Base-by-base conservation (phyloP, 169 alveolate genomes). In the Cryptosporidium muris region DNA sequence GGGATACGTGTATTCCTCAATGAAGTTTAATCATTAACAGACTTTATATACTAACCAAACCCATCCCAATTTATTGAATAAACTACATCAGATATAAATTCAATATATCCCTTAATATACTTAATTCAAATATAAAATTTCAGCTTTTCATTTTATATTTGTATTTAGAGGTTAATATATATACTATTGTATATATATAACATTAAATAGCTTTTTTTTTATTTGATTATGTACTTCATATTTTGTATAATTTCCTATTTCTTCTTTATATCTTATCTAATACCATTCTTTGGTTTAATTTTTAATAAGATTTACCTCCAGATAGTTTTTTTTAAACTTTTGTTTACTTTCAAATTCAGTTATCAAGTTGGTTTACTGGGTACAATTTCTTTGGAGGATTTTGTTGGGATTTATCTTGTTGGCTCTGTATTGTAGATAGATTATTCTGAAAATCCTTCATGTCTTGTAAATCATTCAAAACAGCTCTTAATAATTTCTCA, bases 371-470 rank as follows among this genome's bases (percentile, higher is more conserved):
- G 40, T 74, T 63, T n/a, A 74, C 51, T 37, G 85, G 60, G 36
- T 58, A 74, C n/a, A 56, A 74, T n/a, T 63, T 47, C 36, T 74
- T 60, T 3, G 58, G 63, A 11, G 66, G 64, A 34, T 51, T 60
- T 43, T 62, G 54, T 9, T 42, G 37, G 14, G 12, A 14, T 43
- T 34, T 34, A 34, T 74, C 85, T 60, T 74, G 66, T 34, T 37
- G 48, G 34, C n/a, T 58, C 16, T 43, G 54, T 36, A 62, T 42
- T 48, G 42, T 43, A 42, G 9, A 43, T 16, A 74, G 63, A 45
- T 47, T 74, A 43, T 66, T 36, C 51, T 74, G 56, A 60, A 74
- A 74, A 48, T 74, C 85, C 66, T 58, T 74, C 85, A 74, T 74
- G 9, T 74, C 85, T 25, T 74, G 85, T 16, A 74, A 42, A 43